Base-by-base conservation (phyloP, 2,329 filamentous ascomycete species). In the Phialophora expanda region DNA sequence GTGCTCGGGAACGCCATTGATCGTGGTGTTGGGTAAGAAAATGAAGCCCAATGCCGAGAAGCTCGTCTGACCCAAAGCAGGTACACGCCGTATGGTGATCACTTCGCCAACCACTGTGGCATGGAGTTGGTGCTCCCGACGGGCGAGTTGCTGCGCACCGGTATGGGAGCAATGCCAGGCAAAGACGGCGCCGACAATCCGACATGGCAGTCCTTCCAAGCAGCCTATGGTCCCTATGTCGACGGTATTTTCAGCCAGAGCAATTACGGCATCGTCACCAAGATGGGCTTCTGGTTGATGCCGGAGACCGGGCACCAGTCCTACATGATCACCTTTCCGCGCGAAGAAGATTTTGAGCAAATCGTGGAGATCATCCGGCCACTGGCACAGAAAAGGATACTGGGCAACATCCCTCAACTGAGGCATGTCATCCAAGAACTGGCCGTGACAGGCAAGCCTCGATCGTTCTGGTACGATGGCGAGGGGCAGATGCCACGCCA, bases 1-100 rank as follows among this genome's bases (percentile, higher is more conserved):
- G 78, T 85, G 4, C 71, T 85, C 22, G 83, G 83, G 1, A 85
- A 85, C 69, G 76, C 81, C 5, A 75, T 83, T 24, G 81, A 83
- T 62, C 76, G 81, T 38, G 81, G 81, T 9, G 76, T 81, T 51
- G 77, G 78, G 20, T 77, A 61, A 55, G 56, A 11, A 17, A 7
- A 12, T 34, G 28, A 17, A 22, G 7, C 20, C 22, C 5, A 24
- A 38, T 4, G 8, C 12, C 20, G 22, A 56, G 24, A 28, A 59
- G 48, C 9, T 9, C 50, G n/a, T 20, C 51, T 34, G 22, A 34
- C 26, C 22, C 3, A n/a, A 28, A 6, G 34, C 55, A 68, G 66
- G 50, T 69, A 69, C 28, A 69, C 67, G 1, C 67, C 68, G 75
- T 80, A 74, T 75, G 77, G 77, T 70, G 78, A 82, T 44, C 82